Base-by-base conservation (phyloP, 208 protist species). In the Novymonas esmeraldas region DNA sequence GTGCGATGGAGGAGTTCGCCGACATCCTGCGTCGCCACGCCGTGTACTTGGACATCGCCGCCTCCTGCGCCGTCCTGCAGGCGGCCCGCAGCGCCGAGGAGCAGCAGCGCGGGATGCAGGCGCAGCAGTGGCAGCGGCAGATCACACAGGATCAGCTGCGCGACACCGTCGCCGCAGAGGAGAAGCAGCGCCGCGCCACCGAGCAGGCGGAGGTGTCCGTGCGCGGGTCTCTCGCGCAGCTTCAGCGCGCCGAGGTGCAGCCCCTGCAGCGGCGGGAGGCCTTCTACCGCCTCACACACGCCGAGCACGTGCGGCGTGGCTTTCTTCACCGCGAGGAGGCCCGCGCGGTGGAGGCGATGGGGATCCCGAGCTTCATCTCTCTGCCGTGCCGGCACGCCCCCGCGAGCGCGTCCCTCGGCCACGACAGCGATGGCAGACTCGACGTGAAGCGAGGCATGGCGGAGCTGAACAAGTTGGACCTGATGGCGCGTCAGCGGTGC, bases 281-380 rank as follows among this genome's bases (percentile, higher is more conserved):
- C 16, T 42, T 74, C 7, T 64, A 48, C n/a, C 58, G 54, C 0
- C 54, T 87, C 24, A 24, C 72, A 2, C 60, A 77, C 26, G 81
- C 65, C 0, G 81, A 87, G 63, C 60, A 70, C 26, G 59, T 77
- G 24, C 67, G 81, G 6, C 72, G 81, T 3, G 63, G 55, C 13
- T 81, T 80, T 45, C 44, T 83, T 16, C 76, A 76, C 20, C 69
- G 77, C 29, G 64, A 81, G 58, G 81, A 87, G 73, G 57, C 81
- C 16, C 67, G 56, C 0, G 81, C 18, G 13, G 76, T 78, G 6
- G 60, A 83, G 36, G 63, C 29, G 54, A 48, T 87, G 44, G 29
- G 45, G 34, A 76, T 87, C 11, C 73, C 70, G 2, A 42, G 38
- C 24, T 85, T 76, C 31, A 64, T 69, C 20, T 26, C 70, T 3